phyloP scores from a whole-genome alignment of 495 filamentous ascomycete genomes.

The Endocarpon pusillum region DNA sequence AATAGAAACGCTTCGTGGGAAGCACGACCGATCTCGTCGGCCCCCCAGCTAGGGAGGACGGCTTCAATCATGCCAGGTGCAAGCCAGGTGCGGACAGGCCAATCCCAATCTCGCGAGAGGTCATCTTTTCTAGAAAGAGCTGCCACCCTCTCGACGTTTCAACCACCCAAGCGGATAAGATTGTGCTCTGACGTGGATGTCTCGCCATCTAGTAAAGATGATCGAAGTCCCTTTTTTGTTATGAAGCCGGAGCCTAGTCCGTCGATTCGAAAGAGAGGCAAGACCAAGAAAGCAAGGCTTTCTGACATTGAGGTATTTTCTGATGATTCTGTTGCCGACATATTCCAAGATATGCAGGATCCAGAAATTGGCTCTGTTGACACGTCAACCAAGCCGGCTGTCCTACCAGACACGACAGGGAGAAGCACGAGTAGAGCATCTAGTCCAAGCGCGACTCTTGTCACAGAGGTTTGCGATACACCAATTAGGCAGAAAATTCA shows the following conservation, averaged over 20 bases:
- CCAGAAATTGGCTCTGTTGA: too few relatives aligned
- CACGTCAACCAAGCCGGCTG: too few relatives aligned
- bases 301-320: slow-evolving; percentile 43
- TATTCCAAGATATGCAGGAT: too few relatives aligned
- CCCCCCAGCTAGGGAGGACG: slow-evolving; percentile 19
- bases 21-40: slow-evolving; percentile 22
- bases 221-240: slow-evolving; percentile 43
- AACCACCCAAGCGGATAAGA: slow-evolving; percentile 41
- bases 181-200: slow-evolving; percentile 40
- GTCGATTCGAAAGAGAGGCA: slow-evolving; percentile 27
- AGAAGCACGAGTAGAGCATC: too few relatives aligned
- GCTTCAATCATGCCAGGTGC: slow-evolving; percentile 20
- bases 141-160: slow-evolving; percentile 27
- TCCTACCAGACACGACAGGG: too few relatives aligned
- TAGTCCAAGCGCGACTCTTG: too few relatives aligned
- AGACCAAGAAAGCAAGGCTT: slow-evolving; percentile 29
- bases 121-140: slow-evolving; percentile 25
- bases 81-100: slow-evolving; percentile 21
- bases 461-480: too few relatives aligned
- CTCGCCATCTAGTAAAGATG: slow-evolving; percentile 16
- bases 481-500: too few relatives aligned
- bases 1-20: slow-evolving; percentile 38
- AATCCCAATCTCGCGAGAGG: slow-evolving; percentile 27
- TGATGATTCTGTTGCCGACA: slow-evolving; percentile 49
- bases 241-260: slow-evolving; percentile 27